Percentiles rank a stretch among this genome's conserved stretches.
These are phyloP conservation scores for Rhizophora mangle DNA, from an alignment of 345 rosid species.

Conservation along the genomic window DNA sequence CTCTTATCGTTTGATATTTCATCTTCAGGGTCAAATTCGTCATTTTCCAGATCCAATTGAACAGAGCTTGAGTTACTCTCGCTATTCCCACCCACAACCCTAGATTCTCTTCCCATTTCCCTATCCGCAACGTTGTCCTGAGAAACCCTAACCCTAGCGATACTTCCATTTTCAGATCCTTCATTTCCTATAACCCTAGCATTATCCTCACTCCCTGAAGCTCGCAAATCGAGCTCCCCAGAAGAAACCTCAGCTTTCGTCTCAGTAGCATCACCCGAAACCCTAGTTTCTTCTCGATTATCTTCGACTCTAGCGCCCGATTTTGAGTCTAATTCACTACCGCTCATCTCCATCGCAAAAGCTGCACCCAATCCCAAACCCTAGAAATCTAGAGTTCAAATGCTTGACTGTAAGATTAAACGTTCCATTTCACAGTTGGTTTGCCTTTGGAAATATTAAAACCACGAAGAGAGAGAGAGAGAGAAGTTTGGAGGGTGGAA, in stretches of 20 bases:
- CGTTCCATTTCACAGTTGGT: constrained; percentile 24
- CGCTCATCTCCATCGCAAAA: constrained; percentile 22
- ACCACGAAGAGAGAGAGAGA: neutral
- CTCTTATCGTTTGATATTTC: constrained; percentile 9
- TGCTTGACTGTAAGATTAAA: neutral
- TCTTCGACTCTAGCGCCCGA: constrained; percentile 19
- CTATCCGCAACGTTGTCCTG: constrained; percentile 12
- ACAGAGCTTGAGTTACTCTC: constrained; percentile 14
- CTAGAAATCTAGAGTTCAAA: constrained; percentile 16
- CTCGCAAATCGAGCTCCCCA: constrained; percentile 23
- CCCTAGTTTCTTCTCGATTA: constrained; percentile 20
- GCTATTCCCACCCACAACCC: constrained; percentile 13
- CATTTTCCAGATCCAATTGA: constrained; percentile 29
- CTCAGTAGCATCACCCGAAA: constrained; percentile 16
- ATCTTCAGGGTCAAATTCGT: constrained; percentile 15
- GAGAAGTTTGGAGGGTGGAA: neutral
- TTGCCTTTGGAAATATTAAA: constrained; percentile 1
- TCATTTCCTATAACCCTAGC: constrained; percentile 23
- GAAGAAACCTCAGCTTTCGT: constrained; percentile 17
- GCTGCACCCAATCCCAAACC: constrained; percentile 18
- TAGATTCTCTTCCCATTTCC: constrained; percentile 27
- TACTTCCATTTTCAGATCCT: constrained; percentile 28
- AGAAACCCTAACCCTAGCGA: constrained; percentile 16
- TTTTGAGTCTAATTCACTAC: constrained; percentile 18
- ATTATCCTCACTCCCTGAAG: constrained; percentile 11